Evolutionary conservation across 2,329 filamentous ascomycete genomes (phyloP), one percentile per base, ranked within the genome.

Genomic region (Fusarium veterinarium): DNA sequence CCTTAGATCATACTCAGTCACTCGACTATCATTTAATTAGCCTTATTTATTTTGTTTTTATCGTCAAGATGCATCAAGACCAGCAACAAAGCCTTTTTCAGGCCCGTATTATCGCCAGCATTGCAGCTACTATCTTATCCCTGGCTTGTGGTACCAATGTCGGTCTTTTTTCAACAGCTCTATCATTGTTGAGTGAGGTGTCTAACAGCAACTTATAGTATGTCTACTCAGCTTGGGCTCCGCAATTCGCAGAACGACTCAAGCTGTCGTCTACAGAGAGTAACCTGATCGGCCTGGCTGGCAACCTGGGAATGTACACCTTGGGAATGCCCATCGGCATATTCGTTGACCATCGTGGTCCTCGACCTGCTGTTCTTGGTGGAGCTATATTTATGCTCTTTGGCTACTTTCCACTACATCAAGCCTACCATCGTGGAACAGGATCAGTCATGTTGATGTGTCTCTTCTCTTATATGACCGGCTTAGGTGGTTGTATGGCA

Each of bases 191-290:
- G 37, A 25, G 41, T 51, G n/a, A 51, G 31, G 31, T 13, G 53
- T 53, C 60, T 67, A 71, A 76, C 64, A 52, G 58, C 51, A 37
- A 55, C 23, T 58, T 55, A n/a, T 79, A 98, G 94, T 98, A 99
- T 89, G 95, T 95, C 79, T 99, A 98, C 83, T 98, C 95, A 61
- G 95, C 95, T 83, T 99, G 96, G 95, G 95, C 94, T 19, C 96
- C 96, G 25, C 95, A 98, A 83, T 98, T 98, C 80, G 95, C 95
- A 55, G 91, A 97, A 78, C 91, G 90, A 76, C 87, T 99, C 76
- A 91, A 92, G 80, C 89, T 98, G 69, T 95, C 95, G 19, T 92
- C 96, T n/a, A 98, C 95, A 6, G 88, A 98, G 81, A 95, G 91
- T 82, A 98, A 99, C 82, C 83, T 98, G 74, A 95, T 99, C 79